These are phyloP conservation scores for Stachybotrys elegans DNA, from an alignment of 2,329 filamentous ascomycete genomes.

Conservation along the genomic window DNA sequence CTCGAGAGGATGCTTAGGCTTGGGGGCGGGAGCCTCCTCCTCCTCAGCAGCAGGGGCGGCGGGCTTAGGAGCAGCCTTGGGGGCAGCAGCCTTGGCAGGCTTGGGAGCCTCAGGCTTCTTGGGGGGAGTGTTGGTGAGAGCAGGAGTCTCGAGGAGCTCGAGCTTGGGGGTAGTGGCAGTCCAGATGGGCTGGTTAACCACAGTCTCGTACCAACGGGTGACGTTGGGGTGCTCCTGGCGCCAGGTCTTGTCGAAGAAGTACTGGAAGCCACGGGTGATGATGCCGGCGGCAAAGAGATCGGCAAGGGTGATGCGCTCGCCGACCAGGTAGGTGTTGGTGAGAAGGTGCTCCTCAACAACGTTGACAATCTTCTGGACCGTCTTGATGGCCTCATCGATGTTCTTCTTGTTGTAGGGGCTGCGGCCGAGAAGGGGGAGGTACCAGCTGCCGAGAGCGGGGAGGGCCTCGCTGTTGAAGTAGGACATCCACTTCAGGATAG, in stretches of 20 bases:
- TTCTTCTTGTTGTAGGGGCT: conserved; percentile 96
- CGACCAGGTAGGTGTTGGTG: conserved; percentile 93
- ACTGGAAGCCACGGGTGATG: conserved; percentile 84
- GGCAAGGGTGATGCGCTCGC: conserved; percentile 94
- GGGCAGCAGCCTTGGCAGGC: conserved; percentile 42
- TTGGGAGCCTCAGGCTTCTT: conserved; percentile 71
- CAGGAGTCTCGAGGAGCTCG: conserved; percentile 76
- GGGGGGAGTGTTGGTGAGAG: conserved; percentile 64
- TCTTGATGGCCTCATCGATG: conserved; percentile 75
- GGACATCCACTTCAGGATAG: conserved; percentile 97
- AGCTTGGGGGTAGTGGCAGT: conserved; percentile 71
- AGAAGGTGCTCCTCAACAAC: conserved; percentile 83
- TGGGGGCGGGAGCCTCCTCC: conserved; percentile 57
- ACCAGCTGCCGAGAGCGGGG: conserved; percentile 69
- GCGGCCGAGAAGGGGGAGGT: conserved; percentile 76
- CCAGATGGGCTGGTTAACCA: conserved; percentile 91
- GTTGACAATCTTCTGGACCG: conserved; percentile 59
- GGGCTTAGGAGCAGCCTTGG: conserved; percentile 52
- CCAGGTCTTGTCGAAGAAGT: conserved; percentile 89
- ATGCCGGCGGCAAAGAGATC: conserved; percentile 81
- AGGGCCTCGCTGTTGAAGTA: conserved; percentile 90
- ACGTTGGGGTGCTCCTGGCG: conserved; percentile 77
- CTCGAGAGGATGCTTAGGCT: conserved; percentile 96
- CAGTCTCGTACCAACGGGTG: conserved; percentile 90
- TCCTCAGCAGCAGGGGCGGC: conserved; percentile 34